Conservation (phyloP, 257 asterid species). For the Nicotiana sylvestris region DNA sequence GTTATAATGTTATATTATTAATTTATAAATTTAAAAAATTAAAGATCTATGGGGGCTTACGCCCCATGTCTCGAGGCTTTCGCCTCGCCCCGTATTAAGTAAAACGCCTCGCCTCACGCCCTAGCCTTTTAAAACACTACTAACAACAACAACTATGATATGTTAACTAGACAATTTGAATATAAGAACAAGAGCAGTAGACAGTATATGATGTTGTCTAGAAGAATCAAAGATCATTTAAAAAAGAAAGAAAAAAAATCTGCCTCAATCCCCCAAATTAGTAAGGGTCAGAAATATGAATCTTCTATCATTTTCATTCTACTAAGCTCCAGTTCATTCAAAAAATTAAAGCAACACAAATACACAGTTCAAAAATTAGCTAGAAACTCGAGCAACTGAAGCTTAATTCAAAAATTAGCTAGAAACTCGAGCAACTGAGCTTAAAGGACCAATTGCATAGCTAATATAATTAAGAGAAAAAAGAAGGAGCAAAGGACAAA, state of each 20-base stretch:
- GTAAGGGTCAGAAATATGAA: background rate
- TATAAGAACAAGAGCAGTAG: background rate
- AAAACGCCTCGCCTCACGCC: no score
- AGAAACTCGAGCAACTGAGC: background rate
- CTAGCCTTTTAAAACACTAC: no score
- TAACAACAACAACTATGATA: background rate
- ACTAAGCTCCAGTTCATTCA: background rate
- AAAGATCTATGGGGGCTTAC: no score
- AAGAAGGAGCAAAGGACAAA: conserved; percentile 14
- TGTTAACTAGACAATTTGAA: background rate
- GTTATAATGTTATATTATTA: no score
- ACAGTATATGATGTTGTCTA: background rate
- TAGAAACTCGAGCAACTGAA: background rate
- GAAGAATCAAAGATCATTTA: background rate
- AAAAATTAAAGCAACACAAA: background rate
- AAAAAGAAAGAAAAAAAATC: background rate
- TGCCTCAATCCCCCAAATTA: background rate
- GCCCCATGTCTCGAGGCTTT: no score
- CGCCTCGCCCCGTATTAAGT: no score
- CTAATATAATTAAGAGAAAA: background rate
- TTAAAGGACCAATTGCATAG: background rate
- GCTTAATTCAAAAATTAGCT: background rate
- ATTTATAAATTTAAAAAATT: no score
- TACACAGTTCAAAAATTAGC: background rate
- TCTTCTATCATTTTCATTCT: background rate